These are phyloP conservation scores for Podochytrium sp. DNA, from an alignment of 192 early-diverging fungal species.

Conservation along the genomic window DNA sequence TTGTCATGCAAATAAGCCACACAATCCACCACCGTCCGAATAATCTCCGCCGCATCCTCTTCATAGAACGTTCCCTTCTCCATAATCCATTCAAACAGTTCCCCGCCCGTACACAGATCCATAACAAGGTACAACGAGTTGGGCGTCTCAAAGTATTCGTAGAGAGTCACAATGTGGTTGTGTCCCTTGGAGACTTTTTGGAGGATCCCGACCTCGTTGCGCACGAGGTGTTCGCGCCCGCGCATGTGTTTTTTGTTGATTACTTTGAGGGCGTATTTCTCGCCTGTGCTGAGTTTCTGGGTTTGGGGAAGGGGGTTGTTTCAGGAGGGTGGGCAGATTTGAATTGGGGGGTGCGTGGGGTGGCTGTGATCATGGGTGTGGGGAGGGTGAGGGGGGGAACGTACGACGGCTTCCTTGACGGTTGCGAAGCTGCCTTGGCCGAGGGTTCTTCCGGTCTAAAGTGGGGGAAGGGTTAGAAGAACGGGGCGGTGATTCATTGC, in stretches of 20 bases:
- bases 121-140: slow-evolving; percentile 51
- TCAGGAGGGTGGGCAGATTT: background rate
- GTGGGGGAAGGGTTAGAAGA: background rate
- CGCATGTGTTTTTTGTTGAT: slow-evolving; percentile 85
- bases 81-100: slow-evolving; percentile 45
- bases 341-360: background rate
- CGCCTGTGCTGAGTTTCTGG: slow-evolving; percentile 64
- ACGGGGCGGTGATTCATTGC: background rate
- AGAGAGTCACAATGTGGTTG: slow-evolving; percentile 83
- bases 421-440: slow-evolving; percentile 54
- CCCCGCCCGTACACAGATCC: slow-evolving; percentile 45
- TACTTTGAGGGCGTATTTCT: slow-evolving; percentile 87
- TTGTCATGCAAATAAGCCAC: slow-evolving; percentile 85
- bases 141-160: slow-evolving; percentile 32
- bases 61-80: slow-evolving; percentile 33
- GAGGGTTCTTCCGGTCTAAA: slow-evolving; percentile 49
- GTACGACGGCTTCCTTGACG: slow-evolving; percentile 48
- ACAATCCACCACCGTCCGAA: slow-evolving; percentile 73
- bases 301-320: no score
- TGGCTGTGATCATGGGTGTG: background rate
- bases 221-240: slow-evolving; percentile 84
- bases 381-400: background rate
- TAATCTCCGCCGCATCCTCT: slow-evolving; percentile 71
- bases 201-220: slow-evolving; percentile 89
- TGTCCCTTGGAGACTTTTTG: slow-evolving; percentile 75